Conservation (phyloP, 345 rosid species). For the Arabis hirsuta region DNA sequence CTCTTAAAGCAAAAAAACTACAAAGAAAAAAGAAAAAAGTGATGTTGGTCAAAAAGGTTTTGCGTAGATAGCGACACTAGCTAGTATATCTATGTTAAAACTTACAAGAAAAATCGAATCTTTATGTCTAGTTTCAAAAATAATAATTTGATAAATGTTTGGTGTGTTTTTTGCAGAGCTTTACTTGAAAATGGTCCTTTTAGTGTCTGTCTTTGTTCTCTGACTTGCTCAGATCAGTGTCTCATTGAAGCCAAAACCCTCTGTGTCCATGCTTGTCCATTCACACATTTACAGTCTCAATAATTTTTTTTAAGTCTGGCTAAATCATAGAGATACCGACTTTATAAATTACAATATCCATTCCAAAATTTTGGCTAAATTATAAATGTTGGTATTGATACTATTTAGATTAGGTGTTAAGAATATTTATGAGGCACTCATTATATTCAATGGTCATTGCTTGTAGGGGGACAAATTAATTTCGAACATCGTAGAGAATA, state of each 20-base stretch:
- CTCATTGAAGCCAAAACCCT: constrained; percentile 36
- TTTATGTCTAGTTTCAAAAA: constrained; percentile 40
- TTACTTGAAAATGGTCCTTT: constrained; percentile 47
- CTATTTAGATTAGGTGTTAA: not conserved
- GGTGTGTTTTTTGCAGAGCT: constrained; percentile 31
- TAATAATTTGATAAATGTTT: constrained; percentile 23
- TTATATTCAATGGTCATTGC: constrained; percentile 27
- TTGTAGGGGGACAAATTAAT: constrained; percentile 14
- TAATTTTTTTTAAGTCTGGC: not conserved
- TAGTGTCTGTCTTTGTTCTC: constrained; percentile 41
- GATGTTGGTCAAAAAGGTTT: constrained; percentile 42
- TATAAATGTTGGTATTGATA: not conserved
- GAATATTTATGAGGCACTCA: not conserved
- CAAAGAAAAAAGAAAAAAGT: constrained; percentile 1
- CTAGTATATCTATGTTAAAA: constrained; percentile 39
- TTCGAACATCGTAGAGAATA: constrained; percentile 42
- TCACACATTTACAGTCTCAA: constrained; percentile 33
- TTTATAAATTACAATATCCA: constrained; percentile 4
- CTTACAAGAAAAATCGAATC: constrained; percentile 41
- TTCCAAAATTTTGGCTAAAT: not conserved
- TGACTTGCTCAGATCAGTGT: constrained; percentile 45
- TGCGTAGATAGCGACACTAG: constrained; percentile 48
- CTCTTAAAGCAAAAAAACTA: constrained; percentile 5
- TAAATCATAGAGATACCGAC: constrained; percentile 11
- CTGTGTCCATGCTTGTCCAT: constrained; percentile 35